Base-by-base conservation (phyloP, 495 filamentous ascomycete species). In the Podospora conica region DNA sequence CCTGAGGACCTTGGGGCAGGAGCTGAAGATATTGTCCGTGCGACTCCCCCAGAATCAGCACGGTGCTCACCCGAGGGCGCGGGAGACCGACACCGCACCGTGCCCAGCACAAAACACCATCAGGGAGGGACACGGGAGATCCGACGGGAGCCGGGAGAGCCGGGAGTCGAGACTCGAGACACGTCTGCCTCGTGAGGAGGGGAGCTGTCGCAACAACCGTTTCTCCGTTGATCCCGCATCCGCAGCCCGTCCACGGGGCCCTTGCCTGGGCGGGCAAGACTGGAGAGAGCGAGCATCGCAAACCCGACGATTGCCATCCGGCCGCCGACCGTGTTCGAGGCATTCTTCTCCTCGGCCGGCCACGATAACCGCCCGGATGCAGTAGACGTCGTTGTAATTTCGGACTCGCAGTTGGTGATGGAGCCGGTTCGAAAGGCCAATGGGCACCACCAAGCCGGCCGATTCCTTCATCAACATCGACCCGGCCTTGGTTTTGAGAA, bases 21-120 rank as follows among this genome's bases (percentile, higher is more conserved):
- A 64, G 63, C 63, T 64, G 63, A 64, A 58, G 54, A 64, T 58
- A 58, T 64, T 64, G 23, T 58, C 63, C 55, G 63, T 64, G 63
- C 55, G 31, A 23, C 28, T 9, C 21, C n/a, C 9, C 8, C 40
- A 29, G 54, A 64, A 18, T 33, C 28, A 18, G 27, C 62, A 64
- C 63, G 54, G 63, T 58, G 54, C 27, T 28, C 5, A 31, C 54
- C 61, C 27, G 53, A 23, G 12, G 15, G 31, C 4, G 24, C 60
- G 60, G 60, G 40, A 48, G 22, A 31, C 21, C 33, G 58, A 48
- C 22, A 60, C 58, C 29, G 58, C 58, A 22, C 25, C 12, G 31
- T 53, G 29, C 6, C 6, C 40, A 48, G 40, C 40, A 48, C 40
- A 48, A 48, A 48, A 48, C 40, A 48, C 40, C 40, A 48, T n/a